Base-by-base conservation (phyloP, 129 eudicot species). In the Ambrosia trifida region DNA sequence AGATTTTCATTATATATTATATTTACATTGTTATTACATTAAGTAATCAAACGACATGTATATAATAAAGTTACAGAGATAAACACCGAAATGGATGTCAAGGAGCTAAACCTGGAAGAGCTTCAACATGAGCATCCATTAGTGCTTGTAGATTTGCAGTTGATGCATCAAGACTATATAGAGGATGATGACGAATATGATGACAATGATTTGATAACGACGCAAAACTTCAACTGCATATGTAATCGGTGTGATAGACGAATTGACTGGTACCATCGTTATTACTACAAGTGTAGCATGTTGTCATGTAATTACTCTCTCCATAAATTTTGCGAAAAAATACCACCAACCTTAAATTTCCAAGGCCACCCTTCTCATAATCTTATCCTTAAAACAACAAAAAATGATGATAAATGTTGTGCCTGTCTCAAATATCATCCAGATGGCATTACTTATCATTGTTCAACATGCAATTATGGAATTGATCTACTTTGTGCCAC, bases 211-310 rank as follows among this genome's bases (percentile, higher is more conserved):
- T 32, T 31, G 58, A 68, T 68, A 20, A 1, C 59, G 2, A 49
- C 44, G 2, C 60, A 47, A 68, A 17, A 47, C 16, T 68, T 49
- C 14, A 5, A 68, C 31, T 68, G 72, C 1, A 7, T 30, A 67
- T 47, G 45, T 46, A 31, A 47, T 17, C 3, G 20, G 60, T 49
- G 72, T 17, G 72, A 11, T 16, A 8, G 18, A 31, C 3, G 43
- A 30, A 49, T 68, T 30, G 46, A 49, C 30, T 68, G 72, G 72
- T 67, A 67, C 41, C 72, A 67, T 30, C 59, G 59, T 1, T 67
- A 67, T 67, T 67, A 67, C 72, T 67, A 45, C 40, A 67, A 67
- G 24, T 46, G 72, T 30, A 46, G 44, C 58, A 67, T 46, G 72
- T 45, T 28, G 1, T 53, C 60, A 12, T 46, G 58, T 7, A 30